Base-by-base conservation (phyloP, 352 stramenopile species). In the Stephanocyclus meneghinianus region DNA sequence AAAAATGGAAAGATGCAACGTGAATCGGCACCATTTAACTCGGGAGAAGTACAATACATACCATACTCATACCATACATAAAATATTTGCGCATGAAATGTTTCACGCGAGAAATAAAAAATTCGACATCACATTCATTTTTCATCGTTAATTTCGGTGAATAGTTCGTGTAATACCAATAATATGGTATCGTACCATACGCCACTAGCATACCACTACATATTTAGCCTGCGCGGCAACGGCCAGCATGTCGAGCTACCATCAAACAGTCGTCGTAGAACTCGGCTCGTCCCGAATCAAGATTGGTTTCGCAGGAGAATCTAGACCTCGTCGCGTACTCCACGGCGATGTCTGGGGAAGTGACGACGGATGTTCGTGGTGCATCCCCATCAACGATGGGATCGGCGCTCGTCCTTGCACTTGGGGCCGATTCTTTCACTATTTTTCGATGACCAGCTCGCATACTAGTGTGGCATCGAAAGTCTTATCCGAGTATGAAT, bases 261-360 rank as follows among this genome's bases (percentile, higher is more conserved):
- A 84, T 37, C 71, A 78, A 72, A 84, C 77, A 44, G 72, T 84
- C 35, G 77, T 80, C 0, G 64, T 84, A 35, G 77, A 84, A 57
- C 56, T 84, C 1, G 77, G 77, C 6, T 80, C 70, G 32, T 84
- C 77, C 13, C 71, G 77, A 42, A 79, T 84, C 61, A 84, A 84
- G 50, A 51, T 76, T n/a, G 77, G 77, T 18, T 80, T 74, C 32
- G 77, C 77, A 59, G 77, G 77, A 70, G 77, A 84, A 62, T 73
- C 77, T 16, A 84, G 65, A 59, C 77, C 77, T 63, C 70, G 77
- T 21, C 63, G 65, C 44, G 71, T 84, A 2, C 45, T 84, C 29
- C 18, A 74, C 26, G 62, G 51, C 15, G 56, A 63, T 59, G 16
- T 32, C 18, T 71, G 63, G 44, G 6, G 30, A 0, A 69, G 15